Base-by-base conservation (phyloP, 2,329 filamentous ascomycete species). In the Sporothrix dimorphospora region DNA sequence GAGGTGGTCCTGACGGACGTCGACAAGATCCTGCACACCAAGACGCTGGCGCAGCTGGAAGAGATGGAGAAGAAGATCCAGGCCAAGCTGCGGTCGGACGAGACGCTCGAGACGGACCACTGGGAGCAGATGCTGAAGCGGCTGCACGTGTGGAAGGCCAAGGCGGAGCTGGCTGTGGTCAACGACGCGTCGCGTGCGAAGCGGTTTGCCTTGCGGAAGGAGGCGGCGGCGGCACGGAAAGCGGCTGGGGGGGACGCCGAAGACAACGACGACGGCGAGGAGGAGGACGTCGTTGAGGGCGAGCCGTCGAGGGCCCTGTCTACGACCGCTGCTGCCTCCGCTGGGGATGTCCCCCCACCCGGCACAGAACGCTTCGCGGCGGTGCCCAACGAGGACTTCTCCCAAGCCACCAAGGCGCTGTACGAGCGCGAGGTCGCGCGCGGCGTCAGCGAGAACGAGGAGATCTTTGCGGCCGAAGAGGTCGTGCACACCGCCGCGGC, bases 41-140 rank as follows among this genome's bases (percentile, higher is more conserved):
- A 99, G 83, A 89, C 90, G 19, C 90, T 93, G 77, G 91, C 94
- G 77, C 93, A 98, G 80, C 85, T 99, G n/a, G 91, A 94, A 79
- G 88, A 88, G 21, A 85, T 99, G 66, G 95, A 99, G 81, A 88
- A 86, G 75, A 94, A 98, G 82, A 96, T 99, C 80, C 90, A 90
- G 79, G 85, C 86, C 19, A 99, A 99, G 83, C 84, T 99, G 65
- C 87, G 90, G 69, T 97, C 94, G 8, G 91, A 97, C 79, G 94
- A 98, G 78, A 91, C 93, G 51, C 95, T 99, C 76, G 96, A 99
- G 81, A 94, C 92, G 2, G 96, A 99, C 81, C 99, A 98, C 80
- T 99, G 96, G 96, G 94, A 97, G 79, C 93, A 97, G 79, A 85
- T 99, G 19, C 85, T 99, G 74, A 90, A 91, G 76, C 97, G 91